Evolutionary conservation across 2,329 filamentous ascomycete species (phyloP), one percentile per base, ranked within the genome.

Genomic region (Shiraia bambusicola): DNA sequence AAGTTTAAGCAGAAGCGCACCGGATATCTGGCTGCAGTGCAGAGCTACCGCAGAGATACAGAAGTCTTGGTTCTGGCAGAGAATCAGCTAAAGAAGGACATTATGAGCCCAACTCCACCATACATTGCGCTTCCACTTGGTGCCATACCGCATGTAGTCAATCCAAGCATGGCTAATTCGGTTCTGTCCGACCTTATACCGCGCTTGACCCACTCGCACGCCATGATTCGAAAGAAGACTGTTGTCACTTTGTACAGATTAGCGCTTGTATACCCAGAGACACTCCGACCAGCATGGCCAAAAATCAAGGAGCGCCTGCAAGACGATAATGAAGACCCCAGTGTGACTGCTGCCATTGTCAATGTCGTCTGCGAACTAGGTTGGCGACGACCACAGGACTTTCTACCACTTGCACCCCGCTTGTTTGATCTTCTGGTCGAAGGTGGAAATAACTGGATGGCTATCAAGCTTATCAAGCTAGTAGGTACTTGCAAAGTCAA

Each of bases 401-500:
- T 97, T 58, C 75, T 98, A 22, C 88, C 93, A 11, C 76, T 98
- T 22, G 93, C 93, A 0, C 93, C 93, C 7, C 80, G 93, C 44
- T 72, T 98, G 17, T 98, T 97, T 59, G 91, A 96, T 63, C 77
- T 98, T 13, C 75, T 98, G 17, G 91, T 96, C 10, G 87, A 94
- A 47, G 86, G 90, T 41, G 87, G 87, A 27, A 97, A 98, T 70
- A 98, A 98, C 69, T 98, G 93, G 93, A 97, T 98, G 92, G 91
- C 91, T 45, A 98, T 98, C 66, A 98, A 98, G 68, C 82, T 98
- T 49, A 97, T 98, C 67, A 98, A 98, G 72, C 79, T 98, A 50
- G 88, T 92, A 68, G 54, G 81, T 72, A 10, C 26, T 8, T 10
- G 22, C 1, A n/a, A 4, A 16, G 9, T 13, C 3, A 14, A 9